Base-by-base conservation (phyloP, 106 monocot genomes). In the Dioscorea dumetorum region DNA sequence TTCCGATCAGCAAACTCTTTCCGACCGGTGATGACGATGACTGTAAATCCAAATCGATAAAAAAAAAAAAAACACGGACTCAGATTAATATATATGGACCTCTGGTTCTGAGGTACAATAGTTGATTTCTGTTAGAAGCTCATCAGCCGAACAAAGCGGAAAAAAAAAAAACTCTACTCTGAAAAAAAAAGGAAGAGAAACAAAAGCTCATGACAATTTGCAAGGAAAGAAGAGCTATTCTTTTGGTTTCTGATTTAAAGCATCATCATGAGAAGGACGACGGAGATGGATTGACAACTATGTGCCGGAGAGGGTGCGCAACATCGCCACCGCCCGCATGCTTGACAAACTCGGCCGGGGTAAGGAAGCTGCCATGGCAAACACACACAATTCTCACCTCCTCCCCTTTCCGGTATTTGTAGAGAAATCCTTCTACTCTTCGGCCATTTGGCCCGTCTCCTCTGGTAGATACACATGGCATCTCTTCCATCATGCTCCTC, bases 301-400 rank as follows among this genome's bases (percentile, higher is more conserved):
- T 86, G 50, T 82, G 86, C 66, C 62, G 69, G 2, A 86, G 72
- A 19, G 82, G 82, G 57, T 76, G 72, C 0, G 52, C 66, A 12
- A 86, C 86, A 21, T 86, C 86, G 8, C 82, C 82, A 16, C 86
- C 86, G 33, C 86, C 86, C 0, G 75, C 86, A 28, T 86, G 86
- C 73, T 62, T 82, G 20, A 86, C 86, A 63, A 86, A 86, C 75
- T 86, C 86, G 2, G 86, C 86, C 0, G 86, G 86, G 5, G 86
- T 79, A 10, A 82, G 76, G 76, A 86, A 86, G 57, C 31, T 82
- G 32, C 86, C 86, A 53, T 86, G 86, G 82, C 86, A 85, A 10
- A 85, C 81, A 23, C 85, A 85, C n/a, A 85, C 81, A 49, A 85
- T 85, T 17, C 85, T 74, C 70, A 86, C 86, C 48, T 82, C 82